phyloP scores from a whole-genome alignment of 306 rosid genomes.

The Alnus glutinosa region DNA sequence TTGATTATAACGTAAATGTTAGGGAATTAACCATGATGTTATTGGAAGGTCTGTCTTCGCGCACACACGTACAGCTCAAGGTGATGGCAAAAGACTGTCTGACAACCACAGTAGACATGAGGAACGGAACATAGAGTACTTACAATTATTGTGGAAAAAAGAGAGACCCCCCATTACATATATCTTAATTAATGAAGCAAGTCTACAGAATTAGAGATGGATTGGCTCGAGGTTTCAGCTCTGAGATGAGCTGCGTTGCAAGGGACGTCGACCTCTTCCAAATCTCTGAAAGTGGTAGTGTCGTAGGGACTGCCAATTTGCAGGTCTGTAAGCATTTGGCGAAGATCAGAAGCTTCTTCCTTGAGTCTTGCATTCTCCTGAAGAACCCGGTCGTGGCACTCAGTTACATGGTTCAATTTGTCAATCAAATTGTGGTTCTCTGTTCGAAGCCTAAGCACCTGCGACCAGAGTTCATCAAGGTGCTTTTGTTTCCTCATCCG shows the following conservation, averaged over 20 bases:
- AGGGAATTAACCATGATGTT: slow-evolving; percentile 31
- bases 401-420: slow-evolving; percentile 54
- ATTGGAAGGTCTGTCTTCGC: slow-evolving; percentile 33
- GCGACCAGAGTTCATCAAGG: slow-evolving; percentile 79
- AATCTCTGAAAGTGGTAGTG: slow-evolving; percentile 40
- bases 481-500: slow-evolving; percentile 90
- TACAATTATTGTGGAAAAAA: slow-evolving; percentile 22
- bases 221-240: slow-evolving; percentile 50
- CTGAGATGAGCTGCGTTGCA: slow-evolving; percentile 51
- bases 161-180: not conserved
- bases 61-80: slow-evolving; percentile 21
- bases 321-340: slow-evolving; percentile 54
- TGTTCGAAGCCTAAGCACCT: slow-evolving; percentile 63
- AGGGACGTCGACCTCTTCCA: slow-evolving; percentile 43
- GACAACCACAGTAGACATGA: slow-evolving; percentile 30
- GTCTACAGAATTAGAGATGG: slow-evolving; percentile 37
- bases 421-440: slow-evolving; percentile 63
- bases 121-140: slow-evolving; percentile 18
- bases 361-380: slow-evolving; percentile 65
- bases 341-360: slow-evolving; percentile 65
- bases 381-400: slow-evolving; percentile 51
- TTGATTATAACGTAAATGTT: slow-evolving; percentile 19
- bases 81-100: slow-evolving; percentile 26
- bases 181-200: slow-evolving; percentile 39
- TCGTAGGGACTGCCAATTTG: slow-evolving; percentile 44